Evolutionary conservation across 176 grass and related monocot species (phyloP).

Genomic region (Aegilops bicornis): DNA sequence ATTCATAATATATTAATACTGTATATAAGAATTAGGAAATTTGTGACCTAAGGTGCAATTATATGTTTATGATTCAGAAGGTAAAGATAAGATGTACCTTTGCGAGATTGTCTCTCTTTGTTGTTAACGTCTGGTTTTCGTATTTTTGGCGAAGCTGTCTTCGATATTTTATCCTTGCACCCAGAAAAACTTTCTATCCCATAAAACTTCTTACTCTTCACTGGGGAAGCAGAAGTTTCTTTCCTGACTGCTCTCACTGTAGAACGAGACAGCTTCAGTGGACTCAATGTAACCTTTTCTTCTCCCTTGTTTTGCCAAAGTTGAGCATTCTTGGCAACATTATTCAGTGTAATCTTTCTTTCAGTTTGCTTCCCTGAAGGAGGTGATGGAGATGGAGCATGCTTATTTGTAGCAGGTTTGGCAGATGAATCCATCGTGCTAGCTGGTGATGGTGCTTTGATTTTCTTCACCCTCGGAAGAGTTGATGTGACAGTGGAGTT

Average conservation of each 20-base stretch:
- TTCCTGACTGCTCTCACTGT: constrained; percentile 14
- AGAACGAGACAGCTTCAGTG: constrained; percentile 41
- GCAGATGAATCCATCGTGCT: constrained; percentile 1
- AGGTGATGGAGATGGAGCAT: neutral
- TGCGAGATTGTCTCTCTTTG: constrained; percentile 16
- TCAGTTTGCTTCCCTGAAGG: constrained; percentile 21
- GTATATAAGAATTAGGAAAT: neutral
- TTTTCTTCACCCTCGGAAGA: constrained; percentile 34
- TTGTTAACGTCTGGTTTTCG: constrained; percentile 25
- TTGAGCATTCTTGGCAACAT: constrained; percentile 25
- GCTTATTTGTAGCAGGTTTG: constrained; percentile 13
- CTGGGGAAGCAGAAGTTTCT: constrained; percentile 24
- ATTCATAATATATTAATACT: neutral
- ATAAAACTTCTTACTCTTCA: constrained; percentile 38
- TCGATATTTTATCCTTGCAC: constrained; percentile 36
- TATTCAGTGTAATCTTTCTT: constrained; percentile 36
- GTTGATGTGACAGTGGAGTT: constrained; percentile 6
- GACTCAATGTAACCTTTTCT: constrained; percentile 20
- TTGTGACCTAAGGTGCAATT: neutral
- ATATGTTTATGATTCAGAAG: neutral
- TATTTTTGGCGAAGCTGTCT: constrained; percentile 39
- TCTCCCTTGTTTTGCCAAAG: constrained; percentile 28
- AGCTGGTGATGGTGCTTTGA: constrained; percentile 10
- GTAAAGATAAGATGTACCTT: constrained; percentile 29
- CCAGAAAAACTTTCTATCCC: constrained; percentile 8